phyloP scores from a whole-genome alignment of 2,329 filamentous ascomycete genomes.

The Leptosphaerulina australis region DNA sequence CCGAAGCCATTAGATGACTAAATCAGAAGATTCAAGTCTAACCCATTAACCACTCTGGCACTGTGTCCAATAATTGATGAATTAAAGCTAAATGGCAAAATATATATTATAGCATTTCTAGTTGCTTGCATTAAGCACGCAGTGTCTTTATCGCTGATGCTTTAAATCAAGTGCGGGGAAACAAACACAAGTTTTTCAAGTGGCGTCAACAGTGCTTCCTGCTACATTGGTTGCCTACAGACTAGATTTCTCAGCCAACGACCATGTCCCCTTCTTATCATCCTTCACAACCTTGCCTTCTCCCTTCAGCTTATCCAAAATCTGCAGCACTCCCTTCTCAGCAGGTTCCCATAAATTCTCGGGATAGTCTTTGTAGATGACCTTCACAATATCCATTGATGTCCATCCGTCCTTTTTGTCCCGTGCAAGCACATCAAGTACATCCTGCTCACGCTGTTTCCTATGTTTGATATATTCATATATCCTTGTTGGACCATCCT shows the following conservation, averaged over 20 bases:
- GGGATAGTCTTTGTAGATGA: constrained; percentile 82
- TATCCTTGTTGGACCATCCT: constrained; percentile 73
- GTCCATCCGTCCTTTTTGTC: constrained; percentile 60
- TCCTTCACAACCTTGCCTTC: constrained; percentile 69
- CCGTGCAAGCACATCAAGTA: constrained; percentile 45
- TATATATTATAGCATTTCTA: too few species aligned
- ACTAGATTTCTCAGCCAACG: constrained; percentile 40
- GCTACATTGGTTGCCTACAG: constrained; percentile 31
- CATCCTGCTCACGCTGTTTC: constrained; percentile 69
- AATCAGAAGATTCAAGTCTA: constrained; percentile 49
- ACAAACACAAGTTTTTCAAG: not conserved
- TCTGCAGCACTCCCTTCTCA: constrained; percentile 74
- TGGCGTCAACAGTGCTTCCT: not conserved
- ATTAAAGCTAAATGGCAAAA: too few species aligned
- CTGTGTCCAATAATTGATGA: constrained; percentile 26
- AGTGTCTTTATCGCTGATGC: not conserved
- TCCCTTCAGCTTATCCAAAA: constrained; percentile 75
- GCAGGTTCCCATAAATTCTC: constrained; percentile 77
- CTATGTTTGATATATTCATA: constrained; percentile 84
- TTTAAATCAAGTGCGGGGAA: not conserved
- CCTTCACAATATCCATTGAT: constrained; percentile 81
- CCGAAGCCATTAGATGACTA: constrained; percentile 52
- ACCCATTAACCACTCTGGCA: constrained; percentile 54
- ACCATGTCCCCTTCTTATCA: constrained; percentile 44
- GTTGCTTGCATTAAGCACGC: too few species aligned